Conservation (phyloP, 177 flowering plant genomes). For the Vitis hybrid region DNA sequence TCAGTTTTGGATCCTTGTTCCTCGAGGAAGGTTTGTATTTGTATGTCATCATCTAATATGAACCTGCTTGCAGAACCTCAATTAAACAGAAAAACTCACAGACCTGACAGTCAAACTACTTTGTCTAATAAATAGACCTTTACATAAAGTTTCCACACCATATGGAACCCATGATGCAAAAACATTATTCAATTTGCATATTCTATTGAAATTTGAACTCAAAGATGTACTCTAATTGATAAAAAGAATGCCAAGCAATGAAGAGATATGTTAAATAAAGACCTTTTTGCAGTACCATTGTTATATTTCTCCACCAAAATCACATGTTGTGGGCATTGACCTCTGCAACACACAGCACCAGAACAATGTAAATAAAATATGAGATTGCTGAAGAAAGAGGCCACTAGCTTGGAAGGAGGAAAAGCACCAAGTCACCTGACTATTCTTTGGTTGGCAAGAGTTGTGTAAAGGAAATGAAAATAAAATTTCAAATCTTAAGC, state of each 20-base stretch:
- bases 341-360: conserved; percentile 13
- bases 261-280: not conserved
- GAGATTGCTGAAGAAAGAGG: not conserved
- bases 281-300: conserved; percentile 82
- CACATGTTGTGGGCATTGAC: conserved; percentile 18
- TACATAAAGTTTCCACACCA: not conserved
- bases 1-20: conserved; percentile 21
- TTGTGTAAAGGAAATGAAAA: no score
- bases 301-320: conserved; percentile 71
- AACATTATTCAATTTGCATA: not conserved
- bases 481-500: no score
- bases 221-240: not conserved
- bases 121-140: not conserved
- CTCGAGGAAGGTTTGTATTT: conserved; percentile 39
- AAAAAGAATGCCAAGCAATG: not conserved
- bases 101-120: not conserved
- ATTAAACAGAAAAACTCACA: not conserved
- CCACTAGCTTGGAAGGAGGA: not conserved
- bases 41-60: conserved; percentile 37
- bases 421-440: no score
- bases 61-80: conserved; percentile 39
- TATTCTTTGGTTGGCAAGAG: no score
- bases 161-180: no score
- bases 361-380: not conserved
- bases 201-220: not conserved